phyloP scores from a whole-genome alignment of 2,329 filamentous ascomycete species.

The Hortaea werneckii region DNA sequence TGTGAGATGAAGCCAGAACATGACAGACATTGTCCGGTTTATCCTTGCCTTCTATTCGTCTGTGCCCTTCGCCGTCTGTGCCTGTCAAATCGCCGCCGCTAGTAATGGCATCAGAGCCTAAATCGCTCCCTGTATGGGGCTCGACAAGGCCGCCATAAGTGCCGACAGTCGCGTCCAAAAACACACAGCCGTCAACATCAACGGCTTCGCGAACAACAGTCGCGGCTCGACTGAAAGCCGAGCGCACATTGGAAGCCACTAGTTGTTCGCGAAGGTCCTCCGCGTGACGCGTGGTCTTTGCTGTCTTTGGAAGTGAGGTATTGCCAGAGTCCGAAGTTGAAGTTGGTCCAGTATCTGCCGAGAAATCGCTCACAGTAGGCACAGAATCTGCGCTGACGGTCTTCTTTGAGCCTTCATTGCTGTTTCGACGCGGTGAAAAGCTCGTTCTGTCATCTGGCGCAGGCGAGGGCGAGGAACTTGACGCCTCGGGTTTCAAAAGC shows the following conservation, averaged over 20 bases:
- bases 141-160: slow-evolving; percentile 18
- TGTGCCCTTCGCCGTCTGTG: slow-evolving; percentile 6
- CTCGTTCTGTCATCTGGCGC: not conserved
- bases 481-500: not conserved
- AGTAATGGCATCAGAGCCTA: slow-evolving; percentile 4
- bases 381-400: not conserved
- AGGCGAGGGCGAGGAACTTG: not conserved
- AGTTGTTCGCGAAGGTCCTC: slow-evolving; percentile 4
- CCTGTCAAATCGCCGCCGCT: slow-evolving; percentile 2
- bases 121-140: slow-evolving; percentile 1
- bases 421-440: not conserved
- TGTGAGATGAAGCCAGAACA: slow-evolving; percentile 14
- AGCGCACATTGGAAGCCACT: slow-evolving; percentile 11
- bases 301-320: not conserved
- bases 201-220: slow-evolving; percentile 40
- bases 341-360: not conserved
- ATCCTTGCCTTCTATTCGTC: not conserved
- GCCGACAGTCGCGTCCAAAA: slow-evolving; percentile 27
- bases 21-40: slow-evolving; percentile 6
- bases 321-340: not conserved
- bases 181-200: slow-evolving; percentile 39
- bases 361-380: not conserved
- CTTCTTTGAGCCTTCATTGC: not conserved
- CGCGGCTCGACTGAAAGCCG: slow-evolving; percentile 39
- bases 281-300: not conserved